These are phyloP conservation scores for Suillus fuscotomentosus DNA, from an alignment of 768 basidiomycete genomes.

Conservation along the genomic window DNA sequence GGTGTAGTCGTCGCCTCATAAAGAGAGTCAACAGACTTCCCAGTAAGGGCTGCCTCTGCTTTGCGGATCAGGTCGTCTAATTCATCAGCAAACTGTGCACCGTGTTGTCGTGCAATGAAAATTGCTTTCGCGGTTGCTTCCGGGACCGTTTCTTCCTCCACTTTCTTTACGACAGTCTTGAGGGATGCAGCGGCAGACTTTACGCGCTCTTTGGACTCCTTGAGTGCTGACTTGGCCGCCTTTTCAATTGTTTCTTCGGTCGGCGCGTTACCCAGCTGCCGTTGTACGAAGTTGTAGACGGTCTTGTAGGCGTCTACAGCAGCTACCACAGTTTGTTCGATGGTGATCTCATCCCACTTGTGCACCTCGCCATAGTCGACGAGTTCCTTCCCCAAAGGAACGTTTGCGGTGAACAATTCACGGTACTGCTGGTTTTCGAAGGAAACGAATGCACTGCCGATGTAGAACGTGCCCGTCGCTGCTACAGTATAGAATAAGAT, in stretches of 20 bases:
- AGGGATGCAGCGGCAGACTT: constrained; percentile 41
- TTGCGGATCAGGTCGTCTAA: constrained; percentile 64
- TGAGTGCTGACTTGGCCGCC: constrained; percentile 32
- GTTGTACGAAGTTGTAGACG: constrained; percentile 50
- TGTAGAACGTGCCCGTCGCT: constrained; percentile 75
- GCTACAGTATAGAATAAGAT: constrained; percentile 68
- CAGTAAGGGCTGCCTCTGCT: constrained; percentile 70
- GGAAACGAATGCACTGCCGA: constrained; percentile 75
- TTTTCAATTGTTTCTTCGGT: constrained; percentile 35
- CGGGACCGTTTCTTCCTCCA: constrained; percentile 26
- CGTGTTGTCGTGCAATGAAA: constrained; percentile 43
- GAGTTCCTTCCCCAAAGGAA: constrained; percentile 76
- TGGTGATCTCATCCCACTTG: constrained; percentile 76
- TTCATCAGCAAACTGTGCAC: constrained; percentile 56
- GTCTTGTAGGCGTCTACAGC: constrained; percentile 48
- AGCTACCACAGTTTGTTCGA: constrained; percentile 54
- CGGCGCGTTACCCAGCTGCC: constrained; percentile 43
- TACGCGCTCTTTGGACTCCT: constrained; percentile 44
- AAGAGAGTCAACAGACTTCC: constrained; percentile 34
- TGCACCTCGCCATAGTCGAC: constrained; percentile 80
- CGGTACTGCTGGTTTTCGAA: constrained; percentile 79
- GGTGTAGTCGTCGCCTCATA: constrained; percentile 24
- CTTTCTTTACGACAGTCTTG: constrained; percentile 49
- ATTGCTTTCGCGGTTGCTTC: constrained; percentile 34
- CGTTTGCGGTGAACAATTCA: constrained; percentile 78